Conservation (phyloP, 2,329 filamentous ascomycete genomes). For the Penicillium olsonii region DNA sequence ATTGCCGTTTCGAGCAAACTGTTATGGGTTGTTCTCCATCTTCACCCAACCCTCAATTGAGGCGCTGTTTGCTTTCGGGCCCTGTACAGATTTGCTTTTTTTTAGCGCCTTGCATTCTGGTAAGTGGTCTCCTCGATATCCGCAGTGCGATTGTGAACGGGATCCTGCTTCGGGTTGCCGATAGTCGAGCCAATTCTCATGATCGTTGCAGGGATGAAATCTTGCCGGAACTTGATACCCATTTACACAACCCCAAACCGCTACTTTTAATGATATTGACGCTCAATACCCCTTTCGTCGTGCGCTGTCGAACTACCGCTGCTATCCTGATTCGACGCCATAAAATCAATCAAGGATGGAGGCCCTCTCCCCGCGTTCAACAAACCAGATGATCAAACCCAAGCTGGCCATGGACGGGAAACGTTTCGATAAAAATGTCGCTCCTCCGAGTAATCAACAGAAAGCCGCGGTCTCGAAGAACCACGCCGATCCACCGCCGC, state of each 20-base stretch:
- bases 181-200: slow-evolving; percentile 19
- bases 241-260: slow-evolving; percentile 13
- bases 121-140: slow-evolving; percentile 11
- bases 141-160: slow-evolving; percentile 10
- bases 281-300: slow-evolving; percentile 12
- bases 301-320: neutral
- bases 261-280: slow-evolving; percentile 17
- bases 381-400: slow-evolving; percentile 49
- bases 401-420: slow-evolving; percentile 43
- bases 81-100: slow-evolving; percentile 27
- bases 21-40: slow-evolving; percentile 26
- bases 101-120: slow-evolving; percentile 31
- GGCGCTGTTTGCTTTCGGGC: slow-evolving; percentile 20
- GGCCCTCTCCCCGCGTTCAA: slow-evolving; percentile 51
- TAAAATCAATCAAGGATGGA: slow-evolving; percentile 40
- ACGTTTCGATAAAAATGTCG: slow-evolving; percentile 39
- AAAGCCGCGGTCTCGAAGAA: slow-evolving; percentile 40
- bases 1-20: slow-evolving; percentile 38
- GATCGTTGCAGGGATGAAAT: slow-evolving; percentile 30
- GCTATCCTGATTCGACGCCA: slow-evolving; percentile 4
- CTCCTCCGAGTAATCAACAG: slow-evolving; percentile 28
- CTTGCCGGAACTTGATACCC: slow-evolving; percentile 29
- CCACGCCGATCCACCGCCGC: slow-evolving; percentile 49
- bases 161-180: slow-evolving; percentile 14
- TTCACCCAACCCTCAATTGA: slow-evolving; percentile 18